Percentiles rank a stretch among this genome's conserved stretches.
Evolutionary conservation across 495 filamentous ascomycete genomes (phyloP).

Genomic region (Tuber indicum): DNA sequence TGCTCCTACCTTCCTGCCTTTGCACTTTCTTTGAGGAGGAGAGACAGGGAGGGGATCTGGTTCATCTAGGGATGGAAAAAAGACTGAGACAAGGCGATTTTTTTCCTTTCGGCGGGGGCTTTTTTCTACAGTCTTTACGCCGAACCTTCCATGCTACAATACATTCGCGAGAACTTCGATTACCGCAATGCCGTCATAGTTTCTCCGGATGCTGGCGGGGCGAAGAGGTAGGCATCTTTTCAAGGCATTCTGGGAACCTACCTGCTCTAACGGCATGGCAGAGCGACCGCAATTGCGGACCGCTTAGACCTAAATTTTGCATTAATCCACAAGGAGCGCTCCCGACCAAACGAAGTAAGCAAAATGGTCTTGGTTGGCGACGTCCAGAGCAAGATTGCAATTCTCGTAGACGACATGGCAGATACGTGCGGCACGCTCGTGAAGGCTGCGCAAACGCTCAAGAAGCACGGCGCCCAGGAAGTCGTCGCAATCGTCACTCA

Average conservation of each 20-base stretch:
- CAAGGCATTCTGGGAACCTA: background rate
- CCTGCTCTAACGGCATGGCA: slow-evolving; percentile 33
- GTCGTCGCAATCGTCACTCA: slow-evolving; percentile 95
- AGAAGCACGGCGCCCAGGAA: slow-evolving; percentile 77
- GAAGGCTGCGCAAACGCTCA: slow-evolving; percentile 87
- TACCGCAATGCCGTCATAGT: slow-evolving; percentile 87
- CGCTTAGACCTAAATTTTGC: slow-evolving; percentile 90
- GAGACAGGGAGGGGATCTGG: background rate
- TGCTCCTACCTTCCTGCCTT: background rate
- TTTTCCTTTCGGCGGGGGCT: background rate
- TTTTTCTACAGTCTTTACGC: slow-evolving; percentile 71
- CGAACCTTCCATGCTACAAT: slow-evolving; percentile 83
- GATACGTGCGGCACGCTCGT: slow-evolving; percentile 93
- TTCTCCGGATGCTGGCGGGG: slow-evolving; percentile 91
- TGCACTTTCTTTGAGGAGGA: slow-evolving; percentile 5
- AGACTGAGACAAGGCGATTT: slow-evolving; percentile 9
- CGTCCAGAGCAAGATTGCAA: slow-evolving; percentile 54
- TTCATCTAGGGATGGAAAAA: background rate
- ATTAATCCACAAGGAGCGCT: slow-evolving; percentile 98
- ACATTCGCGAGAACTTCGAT: slow-evolving; percentile 80
- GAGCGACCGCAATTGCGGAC: slow-evolving; percentile 94
- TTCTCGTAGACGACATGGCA: slow-evolving; percentile 68
- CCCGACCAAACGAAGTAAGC: slow-evolving; percentile 88
- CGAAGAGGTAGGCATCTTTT: slow-evolving; percentile 63
- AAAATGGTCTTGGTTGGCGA: slow-evolving; percentile 92